Evolutionary conservation across 768 basidiomycete genomes (phyloP).

Genomic region (Boletus coccyginus): DNA sequence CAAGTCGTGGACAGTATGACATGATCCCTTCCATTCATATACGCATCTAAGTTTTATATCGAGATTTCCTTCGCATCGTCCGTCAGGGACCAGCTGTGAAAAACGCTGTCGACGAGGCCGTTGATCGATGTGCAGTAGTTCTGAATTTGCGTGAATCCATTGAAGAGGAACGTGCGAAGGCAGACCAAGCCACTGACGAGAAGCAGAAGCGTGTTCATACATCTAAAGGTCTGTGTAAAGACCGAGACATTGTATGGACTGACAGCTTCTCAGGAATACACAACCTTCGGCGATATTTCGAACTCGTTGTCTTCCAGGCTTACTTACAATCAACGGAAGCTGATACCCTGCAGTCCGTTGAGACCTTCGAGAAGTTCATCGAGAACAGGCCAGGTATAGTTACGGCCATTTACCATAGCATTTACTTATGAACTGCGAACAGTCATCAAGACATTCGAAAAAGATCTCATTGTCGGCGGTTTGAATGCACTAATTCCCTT

Average conservation of each 20-base stretch:
- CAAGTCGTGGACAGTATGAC: slow-evolving; percentile 86
- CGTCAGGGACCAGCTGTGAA: slow-evolving; percentile 87
- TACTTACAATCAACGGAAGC: slow-evolving; percentile 81
- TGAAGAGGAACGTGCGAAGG: slow-evolving; percentile 73
- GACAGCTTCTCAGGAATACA: slow-evolving; percentile 54
- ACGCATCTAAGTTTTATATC: slow-evolving; percentile 5
- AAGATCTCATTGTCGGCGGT: slow-evolving; percentile 79
- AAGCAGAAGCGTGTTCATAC: slow-evolving; percentile 62
- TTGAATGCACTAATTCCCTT: slow-evolving; percentile 79
- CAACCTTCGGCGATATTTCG: slow-evolving; percentile 81
- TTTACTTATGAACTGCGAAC: background rate
- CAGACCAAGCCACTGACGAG: slow-evolving; percentile 76
- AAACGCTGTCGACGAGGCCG: slow-evolving; percentile 78
- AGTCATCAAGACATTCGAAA: slow-evolving; percentile 96
- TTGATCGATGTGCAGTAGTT: slow-evolving; percentile 81
- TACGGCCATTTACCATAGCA: background rate
- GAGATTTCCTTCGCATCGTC: slow-evolving; percentile 82
- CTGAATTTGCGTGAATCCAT: slow-evolving; percentile 88
- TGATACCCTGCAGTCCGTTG: slow-evolving; percentile 73
- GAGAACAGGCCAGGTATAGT: slow-evolving; percentile 74
- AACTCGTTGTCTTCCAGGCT: slow-evolving; percentile 85
- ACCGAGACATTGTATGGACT: background rate
- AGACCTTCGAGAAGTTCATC: slow-evolving; percentile 80
- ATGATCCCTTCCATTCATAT: background rate
- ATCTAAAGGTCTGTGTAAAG: slow-evolving; percentile 57